These are phyloP conservation scores for Ustulina deusta DNA, from an alignment of 2,329 filamentous ascomycete genomes.

Conservation along the genomic window DNA sequence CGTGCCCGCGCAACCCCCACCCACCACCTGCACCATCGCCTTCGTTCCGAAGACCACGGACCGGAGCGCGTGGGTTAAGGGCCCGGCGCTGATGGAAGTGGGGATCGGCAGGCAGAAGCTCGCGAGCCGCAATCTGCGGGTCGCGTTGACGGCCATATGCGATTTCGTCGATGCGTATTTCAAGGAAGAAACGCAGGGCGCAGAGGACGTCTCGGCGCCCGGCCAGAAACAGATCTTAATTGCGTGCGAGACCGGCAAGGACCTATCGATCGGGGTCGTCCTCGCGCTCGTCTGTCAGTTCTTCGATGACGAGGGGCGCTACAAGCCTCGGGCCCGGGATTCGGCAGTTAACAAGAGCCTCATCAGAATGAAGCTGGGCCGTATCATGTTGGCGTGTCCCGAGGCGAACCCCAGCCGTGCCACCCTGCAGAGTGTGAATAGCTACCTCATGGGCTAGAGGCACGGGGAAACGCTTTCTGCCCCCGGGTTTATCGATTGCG, in stretches of 20 bases:
- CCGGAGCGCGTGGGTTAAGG: conserved; percentile 57
- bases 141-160: conserved; percentile 73
- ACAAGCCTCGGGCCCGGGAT: conserved; percentile 16
- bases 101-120: conserved; percentile 76
- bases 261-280: conserved; percentile 82
- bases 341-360: conserved; percentile 74
- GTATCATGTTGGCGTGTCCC: conserved; percentile 82
- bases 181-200: conserved; percentile 4
- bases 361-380: conserved; percentile 82
- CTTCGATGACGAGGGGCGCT: conserved; percentile 71
- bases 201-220: not conserved
- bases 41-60: conserved; percentile 59
- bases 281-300: conserved; percentile 81
- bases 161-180: conserved; percentile 64
- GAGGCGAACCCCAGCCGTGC: conserved; percentile 85
- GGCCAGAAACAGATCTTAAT: conserved; percentile 62
- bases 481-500: not conserved
- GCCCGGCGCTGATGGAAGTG: conserved; percentile 62
- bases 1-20: conserved; percentile 24
- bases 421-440: conserved; percentile 92
- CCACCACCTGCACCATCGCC: conserved; percentile 56
- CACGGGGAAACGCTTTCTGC: not conserved
- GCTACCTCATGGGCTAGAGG: conserved; percentile 76
- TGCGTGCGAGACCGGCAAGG: conserved; percentile 81
- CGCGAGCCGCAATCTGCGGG: conserved; percentile 85